Evolutionary conservation across 441 rosid genomes (phyloP).

Genomic region (Populus hybrid): DNA sequence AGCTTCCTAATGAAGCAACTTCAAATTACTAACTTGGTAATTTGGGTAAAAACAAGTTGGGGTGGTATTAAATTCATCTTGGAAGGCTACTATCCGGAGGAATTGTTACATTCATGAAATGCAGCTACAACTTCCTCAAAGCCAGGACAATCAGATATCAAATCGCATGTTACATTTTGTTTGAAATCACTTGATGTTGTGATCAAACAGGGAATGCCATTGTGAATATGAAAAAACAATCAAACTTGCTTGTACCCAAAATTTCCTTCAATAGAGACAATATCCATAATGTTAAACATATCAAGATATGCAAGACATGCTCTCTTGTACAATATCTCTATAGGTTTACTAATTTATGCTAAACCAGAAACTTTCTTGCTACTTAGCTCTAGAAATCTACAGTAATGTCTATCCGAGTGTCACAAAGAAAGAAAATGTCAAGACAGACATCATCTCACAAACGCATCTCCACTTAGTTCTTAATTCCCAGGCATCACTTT

Average conservation of each 20-base stretch:
- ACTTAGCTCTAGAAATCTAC: neutral
- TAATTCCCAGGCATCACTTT: neutral
- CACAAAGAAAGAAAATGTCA: neutral
- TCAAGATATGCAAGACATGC: neutral
- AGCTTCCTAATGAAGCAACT: neutral
- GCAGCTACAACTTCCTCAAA: neutral
- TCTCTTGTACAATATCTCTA: neutral
- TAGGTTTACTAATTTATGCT: neutral
- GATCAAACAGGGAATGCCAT: neutral
- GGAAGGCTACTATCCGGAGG: neutral
- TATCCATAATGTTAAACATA: neutral
- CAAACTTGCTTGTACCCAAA: neutral
- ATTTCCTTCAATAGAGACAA: neutral
- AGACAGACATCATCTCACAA: slow-evolving; percentile 9
- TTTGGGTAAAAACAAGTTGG: neutral
- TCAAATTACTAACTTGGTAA: neutral
- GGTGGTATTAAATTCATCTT: neutral
- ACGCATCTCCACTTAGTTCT: neutral
- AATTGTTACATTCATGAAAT: neutral
- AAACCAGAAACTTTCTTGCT: neutral
- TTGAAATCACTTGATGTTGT: neutral
- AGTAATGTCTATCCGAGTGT: neutral
- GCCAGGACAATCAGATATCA: neutral
- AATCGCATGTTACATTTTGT: neutral
- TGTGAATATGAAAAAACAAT: neutral